Evolutionary conservation across 805 yeast genomes (phyloP).

Genomic region (Candida boleticola): DNA sequence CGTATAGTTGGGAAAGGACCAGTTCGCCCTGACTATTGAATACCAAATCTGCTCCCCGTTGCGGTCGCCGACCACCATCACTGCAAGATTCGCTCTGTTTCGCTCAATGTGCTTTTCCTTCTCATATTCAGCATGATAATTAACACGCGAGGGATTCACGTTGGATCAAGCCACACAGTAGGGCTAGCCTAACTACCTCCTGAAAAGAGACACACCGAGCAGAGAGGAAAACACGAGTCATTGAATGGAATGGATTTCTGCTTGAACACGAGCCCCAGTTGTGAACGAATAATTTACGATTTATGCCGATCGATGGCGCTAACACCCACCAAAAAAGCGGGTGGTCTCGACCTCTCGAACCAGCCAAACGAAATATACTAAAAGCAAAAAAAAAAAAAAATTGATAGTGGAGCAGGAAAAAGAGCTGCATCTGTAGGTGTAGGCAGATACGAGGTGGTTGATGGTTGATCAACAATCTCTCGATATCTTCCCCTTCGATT

Average conservation of each 20-base stretch:
- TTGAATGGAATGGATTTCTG: no score
- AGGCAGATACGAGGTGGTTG: no score
- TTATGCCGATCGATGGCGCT: no score
- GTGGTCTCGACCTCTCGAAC: no score
- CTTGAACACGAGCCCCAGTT: background rate
- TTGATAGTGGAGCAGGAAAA: background rate
- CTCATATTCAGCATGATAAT: background rate
- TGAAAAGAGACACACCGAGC: background rate
- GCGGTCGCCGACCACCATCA: no score
- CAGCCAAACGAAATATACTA: constrained; percentile 1
- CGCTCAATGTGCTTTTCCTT: no score
- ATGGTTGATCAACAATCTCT: background rate
- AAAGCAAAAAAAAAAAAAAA: background rate
- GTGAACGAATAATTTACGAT: constrained; percentile 1
- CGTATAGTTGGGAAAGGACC: no score
- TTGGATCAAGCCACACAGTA: constrained; percentile 1
- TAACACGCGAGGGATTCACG: background rate
- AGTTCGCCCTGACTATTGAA: no score
- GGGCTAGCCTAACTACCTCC: background rate
- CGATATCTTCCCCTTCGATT: background rate
- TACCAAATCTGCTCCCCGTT: no score
- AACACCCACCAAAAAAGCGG: background rate
- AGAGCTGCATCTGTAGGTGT: no score
- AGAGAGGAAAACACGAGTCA: no score
- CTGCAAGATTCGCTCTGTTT: no score